phyloP scores from a whole-genome alignment of 331 rosid species.

The Stylosanthes scabra region DNA sequence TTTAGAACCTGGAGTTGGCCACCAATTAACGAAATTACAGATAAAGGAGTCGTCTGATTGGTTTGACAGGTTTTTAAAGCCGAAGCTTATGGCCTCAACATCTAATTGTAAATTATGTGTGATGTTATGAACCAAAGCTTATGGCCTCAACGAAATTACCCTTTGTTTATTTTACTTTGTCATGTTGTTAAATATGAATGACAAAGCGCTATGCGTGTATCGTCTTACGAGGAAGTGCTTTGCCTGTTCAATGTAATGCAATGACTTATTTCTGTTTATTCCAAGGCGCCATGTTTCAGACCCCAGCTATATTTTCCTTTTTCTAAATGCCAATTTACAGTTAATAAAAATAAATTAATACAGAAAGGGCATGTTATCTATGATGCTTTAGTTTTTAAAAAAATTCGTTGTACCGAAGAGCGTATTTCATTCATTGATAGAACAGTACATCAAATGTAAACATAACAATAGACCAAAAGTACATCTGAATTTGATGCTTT shows the following conservation, averaged over 20 bases:
- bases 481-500: too few relatives aligned
- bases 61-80: slow-evolving; percentile 71
- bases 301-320: neutral
- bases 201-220: neutral
- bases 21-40: slow-evolving; percentile 63
- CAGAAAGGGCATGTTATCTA: neutral
- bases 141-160: neutral
- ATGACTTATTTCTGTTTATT: neutral
- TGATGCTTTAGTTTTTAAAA: too few relatives aligned
- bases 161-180: neutral
- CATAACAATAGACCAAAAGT: too few relatives aligned
- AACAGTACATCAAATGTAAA: too few relatives aligned
- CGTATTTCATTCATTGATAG: too few relatives aligned
- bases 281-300: neutral
- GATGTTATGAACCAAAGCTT: slow-evolving; percentile 29
- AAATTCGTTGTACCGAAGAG: too few relatives aligned
- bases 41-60: slow-evolving; percentile 73
- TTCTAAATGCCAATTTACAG: neutral
- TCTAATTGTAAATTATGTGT: neutral
- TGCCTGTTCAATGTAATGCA: slow-evolving; percentile 1
- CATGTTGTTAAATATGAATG: slow-evolving; percentile 18
- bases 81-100: slow-evolving; percentile 25
- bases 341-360: too few relatives aligned
- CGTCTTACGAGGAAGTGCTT: neutral
- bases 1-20: slow-evolving; percentile 64